Base-by-base conservation (phyloP, 805 yeast genomes). In the Ogataea wickerhamii region DNA sequence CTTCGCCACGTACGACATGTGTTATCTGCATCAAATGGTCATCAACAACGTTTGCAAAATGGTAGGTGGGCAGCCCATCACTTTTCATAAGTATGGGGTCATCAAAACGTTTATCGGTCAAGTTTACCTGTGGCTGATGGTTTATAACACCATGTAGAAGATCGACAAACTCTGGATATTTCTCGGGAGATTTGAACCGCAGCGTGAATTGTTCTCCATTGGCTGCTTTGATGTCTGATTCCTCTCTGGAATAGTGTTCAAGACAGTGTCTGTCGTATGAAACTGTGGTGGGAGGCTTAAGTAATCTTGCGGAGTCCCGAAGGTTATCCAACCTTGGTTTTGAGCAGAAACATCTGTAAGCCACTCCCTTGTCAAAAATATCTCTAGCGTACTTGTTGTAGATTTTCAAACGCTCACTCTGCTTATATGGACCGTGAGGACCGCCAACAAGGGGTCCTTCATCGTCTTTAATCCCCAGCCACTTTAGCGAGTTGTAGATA, bases 1-100 rank as follows among this genome's bases (percentile, higher is more conserved):
- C 98, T 55, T 93, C 98, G 23, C 99, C 99, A 49, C 99, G 71
- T 4, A 93, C 79, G 6, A 93, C 98, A 61, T 93, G 97, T 0
- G 96, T 85, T 30, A 93, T 84, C 32, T 78, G 61, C 98, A 93
- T 93, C 32, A 85, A 64, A 58, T 89, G 94, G 57, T 93, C 99
- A 56, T 93, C 99, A 3, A 93, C 76, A 5, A 93, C 96, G 53
- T 87, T 91, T 12, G 98, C 98, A 54, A 93, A 81, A 62, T 93
- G 99, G 52, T 93, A 93, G 0, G 99, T 93, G 18, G 99, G 99
- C 43, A 87, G 66, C 0, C 91, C 89, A 59, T 93, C 98, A n/a
- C 95, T 84, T 61, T 93, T 93, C 55, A 93, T 58, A 19, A 93
- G 65, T 8, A 93, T 86, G 20, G 87, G 87, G 57, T 93, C 98